phyloP scores from a whole-genome alignment of 2,329 filamentous ascomycete species.

The Trichophyton rubrum region DNA sequence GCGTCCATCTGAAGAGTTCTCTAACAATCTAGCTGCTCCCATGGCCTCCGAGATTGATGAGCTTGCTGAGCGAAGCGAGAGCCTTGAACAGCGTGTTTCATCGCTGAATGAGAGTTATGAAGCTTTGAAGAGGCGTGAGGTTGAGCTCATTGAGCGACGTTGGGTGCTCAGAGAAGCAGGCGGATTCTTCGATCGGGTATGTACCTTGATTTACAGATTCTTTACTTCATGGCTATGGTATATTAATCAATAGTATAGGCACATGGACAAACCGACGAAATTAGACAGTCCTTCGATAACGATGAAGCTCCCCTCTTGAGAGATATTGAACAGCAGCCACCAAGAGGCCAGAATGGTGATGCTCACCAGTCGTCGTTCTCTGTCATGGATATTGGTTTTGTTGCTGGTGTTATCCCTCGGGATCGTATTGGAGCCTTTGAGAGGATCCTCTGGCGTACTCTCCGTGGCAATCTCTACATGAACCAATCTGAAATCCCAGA shows the following conservation, averaged over 20 bases:
- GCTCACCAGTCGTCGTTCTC: conserved; percentile 73
- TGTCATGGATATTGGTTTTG: conserved; percentile 97
- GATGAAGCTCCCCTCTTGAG: conserved; percentile 88
- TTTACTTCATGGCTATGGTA: too few relatives aligned
- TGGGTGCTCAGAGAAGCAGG: conserved; percentile 95
- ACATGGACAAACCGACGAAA: conserved; percentile 92
- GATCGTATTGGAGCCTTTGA: conserved; percentile 93
- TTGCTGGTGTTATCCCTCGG: conserved; percentile 85
- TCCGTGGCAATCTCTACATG: conserved; percentile 98
- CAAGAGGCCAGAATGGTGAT: conserved; percentile 48
- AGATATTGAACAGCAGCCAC: conserved; percentile 73
- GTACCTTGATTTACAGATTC: not conserved
- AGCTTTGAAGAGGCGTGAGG: conserved; percentile 92
- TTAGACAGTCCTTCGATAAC: conserved; percentile 71
- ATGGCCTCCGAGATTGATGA: conserved; percentile 94
- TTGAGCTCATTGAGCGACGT: conserved; percentile 94
- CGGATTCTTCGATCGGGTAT: conserved; percentile 78
- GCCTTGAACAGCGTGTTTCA: conserved; percentile 77
- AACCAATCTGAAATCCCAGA: conserved; percentile 98
- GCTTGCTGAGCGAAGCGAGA: conserved; percentile 81
- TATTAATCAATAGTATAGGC: conserved; percentile 38
- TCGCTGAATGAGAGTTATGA: conserved; percentile 97
- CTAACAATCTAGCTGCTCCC: conserved; percentile 71
- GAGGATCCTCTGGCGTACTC: conserved; percentile 90
- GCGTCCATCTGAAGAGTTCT: conserved; percentile 81